Conservation (phyloP, 768 basidiomycete species). For the Daedaleopsis sinensis region DNA sequence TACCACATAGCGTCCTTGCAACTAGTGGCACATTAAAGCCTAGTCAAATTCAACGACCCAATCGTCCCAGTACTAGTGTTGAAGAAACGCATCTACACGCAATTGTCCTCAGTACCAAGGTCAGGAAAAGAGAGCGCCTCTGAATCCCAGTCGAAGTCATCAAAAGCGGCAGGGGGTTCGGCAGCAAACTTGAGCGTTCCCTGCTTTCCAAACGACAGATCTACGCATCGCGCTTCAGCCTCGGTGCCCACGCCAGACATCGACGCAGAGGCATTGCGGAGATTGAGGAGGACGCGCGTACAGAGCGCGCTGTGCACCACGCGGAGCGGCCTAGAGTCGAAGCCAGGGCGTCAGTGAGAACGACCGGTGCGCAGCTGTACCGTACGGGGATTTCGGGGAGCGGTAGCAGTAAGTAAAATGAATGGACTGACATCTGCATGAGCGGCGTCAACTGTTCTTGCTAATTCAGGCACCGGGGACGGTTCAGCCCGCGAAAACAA, state of each 20-base stretch:
- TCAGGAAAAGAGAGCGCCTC: too few species aligned
- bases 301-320: slow-evolving; percentile 16
- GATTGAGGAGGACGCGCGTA: slow-evolving; percentile 15
- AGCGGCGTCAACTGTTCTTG: not conserved
- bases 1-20: too few species aligned
- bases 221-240: not conserved
- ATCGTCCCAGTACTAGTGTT: too few species aligned
- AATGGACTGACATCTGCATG: not conserved
- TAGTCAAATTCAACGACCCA: too few species aligned
- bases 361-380: not conserved
- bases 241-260: slow-evolving; percentile 1
- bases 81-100: too few species aligned
- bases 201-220: too few species aligned
- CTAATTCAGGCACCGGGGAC: too few species aligned
- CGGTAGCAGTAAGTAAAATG: too few species aligned
- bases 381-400: not conserved
- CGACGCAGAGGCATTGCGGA: slow-evolving; percentile 7
- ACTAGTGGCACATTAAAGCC: too few species aligned
- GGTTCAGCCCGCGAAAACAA: not conserved
- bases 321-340: slow-evolving; percentile 8
- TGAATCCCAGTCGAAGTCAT: too few species aligned
- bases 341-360: not conserved
- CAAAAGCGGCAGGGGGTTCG: not conserved
- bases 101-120: too few species aligned
- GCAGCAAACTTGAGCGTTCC: not conserved